A percentile compares a stretch with the other conserved stretches of the same genome.
Evolutionary conservation across 2,329 filamentous ascomycete species (phyloP).

Genomic region (Alternaria burnsii): DNA sequence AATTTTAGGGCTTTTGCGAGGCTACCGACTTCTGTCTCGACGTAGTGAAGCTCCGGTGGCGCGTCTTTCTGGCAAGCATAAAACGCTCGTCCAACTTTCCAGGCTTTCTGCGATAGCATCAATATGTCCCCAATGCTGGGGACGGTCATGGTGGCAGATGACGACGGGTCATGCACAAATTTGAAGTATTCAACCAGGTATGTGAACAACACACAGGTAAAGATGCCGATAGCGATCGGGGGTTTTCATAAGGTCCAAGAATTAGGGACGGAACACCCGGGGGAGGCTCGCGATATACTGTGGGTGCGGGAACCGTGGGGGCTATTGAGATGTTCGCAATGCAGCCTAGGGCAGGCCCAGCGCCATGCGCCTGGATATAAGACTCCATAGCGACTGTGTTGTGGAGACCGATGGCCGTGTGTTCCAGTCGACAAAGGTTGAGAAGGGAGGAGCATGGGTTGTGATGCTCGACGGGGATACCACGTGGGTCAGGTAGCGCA

Average conservation of each 20-base stretch:
- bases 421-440: conserved; percentile 24
- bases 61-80: conserved; percentile 51
- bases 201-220: background rate
- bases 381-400: conserved; percentile 20
- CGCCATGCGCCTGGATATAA: conserved; percentile 33
- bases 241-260: conserved; percentile 5
- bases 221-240: background rate
- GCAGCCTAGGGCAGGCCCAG: conserved; percentile 25
- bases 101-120: conserved; percentile 57
- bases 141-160: conserved; percentile 37
- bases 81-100: conserved; percentile 57
- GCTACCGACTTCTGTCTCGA: conserved; percentile 53
- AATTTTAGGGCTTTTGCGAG: conserved; percentile 55
- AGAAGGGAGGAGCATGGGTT: conserved; percentile 14
- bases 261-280: conserved; percentile 17
- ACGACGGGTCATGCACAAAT: conserved; percentile 19
- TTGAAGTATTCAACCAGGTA: conserved; percentile 2
- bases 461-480: conserved; percentile 20
- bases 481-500: conserved; percentile 35
- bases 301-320: conserved; percentile 32
- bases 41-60: conserved; percentile 53
- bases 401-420: conserved; percentile 25
- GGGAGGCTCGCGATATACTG: conserved; percentile 33
- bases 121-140: conserved; percentile 55
- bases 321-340: conserved; percentile 19